Evolutionary conservation across 202 grass and related monocot species (phyloP).

Genomic region (Setaria viridis): DNA sequence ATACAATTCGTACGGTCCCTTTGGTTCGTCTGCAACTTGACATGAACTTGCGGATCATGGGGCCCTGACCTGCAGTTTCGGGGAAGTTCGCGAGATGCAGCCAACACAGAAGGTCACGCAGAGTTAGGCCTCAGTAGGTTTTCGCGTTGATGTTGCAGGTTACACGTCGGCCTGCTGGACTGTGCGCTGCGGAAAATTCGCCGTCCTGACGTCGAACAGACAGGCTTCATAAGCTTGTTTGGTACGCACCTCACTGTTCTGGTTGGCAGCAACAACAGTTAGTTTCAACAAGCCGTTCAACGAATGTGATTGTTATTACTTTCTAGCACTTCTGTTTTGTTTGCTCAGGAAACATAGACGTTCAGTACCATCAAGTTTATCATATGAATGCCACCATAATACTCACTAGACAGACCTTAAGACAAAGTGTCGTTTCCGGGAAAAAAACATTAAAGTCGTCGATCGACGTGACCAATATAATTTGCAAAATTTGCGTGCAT

Average conservation of each 20-base stretch:
- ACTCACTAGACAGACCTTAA: neutral
- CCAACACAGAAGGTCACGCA: neutral
- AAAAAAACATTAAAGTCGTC: neutral
- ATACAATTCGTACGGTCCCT: neutral
- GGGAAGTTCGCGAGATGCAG: neutral
- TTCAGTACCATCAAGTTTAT: neutral
- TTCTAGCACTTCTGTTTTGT: too few relatives aligned
- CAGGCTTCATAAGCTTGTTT: constrained; percentile 15
- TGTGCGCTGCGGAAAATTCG: neutral
- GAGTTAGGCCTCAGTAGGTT: constrained; percentile 22
- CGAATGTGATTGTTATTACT: neutral
- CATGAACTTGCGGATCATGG: neutral
- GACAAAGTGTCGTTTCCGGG: neutral
- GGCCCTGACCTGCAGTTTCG: neutral
- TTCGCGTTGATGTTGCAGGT: neutral
- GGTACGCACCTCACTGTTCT: constrained; percentile 10
- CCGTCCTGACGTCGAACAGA: neutral
- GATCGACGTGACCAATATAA: neutral
- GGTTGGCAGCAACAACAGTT: neutral
- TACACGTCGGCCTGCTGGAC: neutral
- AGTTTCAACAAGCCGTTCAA: neutral
- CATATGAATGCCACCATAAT: neutral
- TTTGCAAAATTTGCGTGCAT: neutral
- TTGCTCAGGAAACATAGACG: neutral
- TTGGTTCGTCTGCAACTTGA: neutral